Evolutionary conservation across 225 moss, liverwort and hornwort species (phyloP), one percentile per base, ranked within the genome.

Genomic region (Takakia lepidozioides): DNA sequence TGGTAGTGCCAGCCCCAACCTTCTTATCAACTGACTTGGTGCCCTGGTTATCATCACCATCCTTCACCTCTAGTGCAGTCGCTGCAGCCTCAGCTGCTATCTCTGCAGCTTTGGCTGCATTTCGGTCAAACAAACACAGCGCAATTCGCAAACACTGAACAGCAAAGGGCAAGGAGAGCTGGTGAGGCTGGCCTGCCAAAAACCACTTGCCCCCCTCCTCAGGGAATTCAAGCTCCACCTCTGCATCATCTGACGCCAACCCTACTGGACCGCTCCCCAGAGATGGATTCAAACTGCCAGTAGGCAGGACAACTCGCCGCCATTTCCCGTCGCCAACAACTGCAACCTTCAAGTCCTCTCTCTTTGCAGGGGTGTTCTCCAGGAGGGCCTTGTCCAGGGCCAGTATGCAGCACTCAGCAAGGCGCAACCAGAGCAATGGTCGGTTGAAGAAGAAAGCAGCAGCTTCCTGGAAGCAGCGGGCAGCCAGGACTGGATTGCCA

Each of bases 401-500:
- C 44, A 58, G 51, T 37, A 72, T 57, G 49, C 73, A 72, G 19
- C 54, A 43, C 46, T 76, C 61, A 15, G 62, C 58, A 36, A 68
- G 76, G 51, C 60, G 69, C 32, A 86, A 56, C 58, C 57, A 64
- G 34, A 67, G 50, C 51, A 60, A 53, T 2, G 65, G 68, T 22
- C 47, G 60, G 57, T 53, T 72, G 63, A 62, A 74, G 38, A 59
- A 80, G 45, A 70, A 48, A 10, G 55, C 42, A 27, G 63, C 78
- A 7, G 78, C 78, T 66, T 78, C 87, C 82, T 98, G 95, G 55
- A 98, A 98, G 75, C 90, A 98, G 34, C 69, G 64, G 55, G 78
- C 82, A 46, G 95, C 90, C 60, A 83, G 55, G 29, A 68, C 2
- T 41, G 95, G 87, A 38, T 98, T 87, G 45, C 87, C 95, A 65